Base-by-base conservation (phyloP, 495 filamentous ascomycete genomes). In the Filosporella fistucella region DNA sequence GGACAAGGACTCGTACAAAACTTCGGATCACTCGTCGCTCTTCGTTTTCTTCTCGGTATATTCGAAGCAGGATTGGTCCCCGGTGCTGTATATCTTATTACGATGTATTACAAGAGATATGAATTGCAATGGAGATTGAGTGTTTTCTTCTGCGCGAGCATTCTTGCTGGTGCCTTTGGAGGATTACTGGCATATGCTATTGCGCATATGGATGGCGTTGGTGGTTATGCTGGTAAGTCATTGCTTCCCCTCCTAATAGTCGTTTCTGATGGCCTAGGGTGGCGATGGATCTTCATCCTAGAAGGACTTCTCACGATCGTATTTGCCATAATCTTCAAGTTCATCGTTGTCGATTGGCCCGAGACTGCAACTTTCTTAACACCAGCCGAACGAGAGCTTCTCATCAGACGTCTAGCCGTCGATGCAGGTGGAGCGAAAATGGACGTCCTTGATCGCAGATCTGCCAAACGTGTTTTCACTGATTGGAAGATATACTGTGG, bases 1-100 rank as follows among this genome's bases (percentile, higher is more conserved):
- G 78, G 80, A 51, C 86, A 95, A 66, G 91, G 91, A 1, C 63
- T 96, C 2, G 83, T 89, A 4, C 64, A 77, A 36, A 93, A 78
- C 55, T 95, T 84, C 70, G 68, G 71, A 49, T 86, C 88, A 18
- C 67, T 96, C 32, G 74, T 95, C 45, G 74, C 82, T 1, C 86
- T 86, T 2, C 78, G 87, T 10, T 69, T 80, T 29, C 56, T 86
- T 2, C 60, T 86, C 18, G 81, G 82, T 11, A 35, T 75, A 0
- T 76, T 82, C 47, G 82, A 86, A 53, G 68, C 77, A 37, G 76
- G 79, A 1, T 66, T 84, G 23, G 59, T 78, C 30, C 79, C 78
- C 7, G 79, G 73, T 60, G 61, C 65, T 16, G 57, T 70, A 8
- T 82, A 80, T 52, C 46, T 82, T 22, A 76, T 78, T n/a, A 69